Evolutionary conservation across 768 basidiomycete species (phyloP).

Genomic region (Pleurotus salmoneostramineus): DNA sequence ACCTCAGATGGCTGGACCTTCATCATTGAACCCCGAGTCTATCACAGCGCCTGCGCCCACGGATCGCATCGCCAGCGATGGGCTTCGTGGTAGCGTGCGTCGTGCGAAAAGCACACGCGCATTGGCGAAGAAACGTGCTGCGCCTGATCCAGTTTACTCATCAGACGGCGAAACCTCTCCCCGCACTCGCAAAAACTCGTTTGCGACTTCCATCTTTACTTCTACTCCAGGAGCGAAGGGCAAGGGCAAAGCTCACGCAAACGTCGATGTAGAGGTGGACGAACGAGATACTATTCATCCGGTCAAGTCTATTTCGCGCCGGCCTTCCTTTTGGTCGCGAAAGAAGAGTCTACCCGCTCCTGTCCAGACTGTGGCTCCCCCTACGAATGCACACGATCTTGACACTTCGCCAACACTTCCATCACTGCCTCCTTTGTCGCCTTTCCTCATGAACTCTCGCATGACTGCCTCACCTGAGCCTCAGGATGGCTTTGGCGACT

Average conservation of each 20-base stretch:
- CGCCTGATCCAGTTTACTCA: slow-evolving; percentile 11
- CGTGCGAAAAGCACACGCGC: slow-evolving; percentile 53
- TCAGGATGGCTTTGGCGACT: slow-evolving; percentile 17
- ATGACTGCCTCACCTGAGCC: slow-evolving; percentile 15
- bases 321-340: slow-evolving; percentile 66
- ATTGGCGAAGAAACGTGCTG: slow-evolving; percentile 21
- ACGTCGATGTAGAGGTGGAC: slow-evolving; percentile 8
- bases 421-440: slow-evolving; percentile 24
- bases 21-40: slow-evolving; percentile 36
- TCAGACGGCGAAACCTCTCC: slow-evolving; percentile 13
- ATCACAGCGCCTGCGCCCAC: slow-evolving; percentile 45
- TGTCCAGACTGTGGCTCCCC: background rate
- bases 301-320: slow-evolving; percentile 44
- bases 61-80: slow-evolving; percentile 15
- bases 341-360: slow-evolving; percentile 26
- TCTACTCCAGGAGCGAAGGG: slow-evolving; percentile 42
- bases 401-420: slow-evolving; percentile 17
- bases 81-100: slow-evolving; percentile 27
- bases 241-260: slow-evolving; percentile 26
- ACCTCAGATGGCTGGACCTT: slow-evolving; percentile 35
- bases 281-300: slow-evolving; percentile 16
- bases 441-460: slow-evolving; percentile 17
- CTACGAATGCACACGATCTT: no score
- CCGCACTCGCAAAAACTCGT: background rate
- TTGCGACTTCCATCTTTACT: background rate